Base-by-base conservation (phyloP, 345 rosid genomes). In the Dipteronia dyeriana region DNA sequence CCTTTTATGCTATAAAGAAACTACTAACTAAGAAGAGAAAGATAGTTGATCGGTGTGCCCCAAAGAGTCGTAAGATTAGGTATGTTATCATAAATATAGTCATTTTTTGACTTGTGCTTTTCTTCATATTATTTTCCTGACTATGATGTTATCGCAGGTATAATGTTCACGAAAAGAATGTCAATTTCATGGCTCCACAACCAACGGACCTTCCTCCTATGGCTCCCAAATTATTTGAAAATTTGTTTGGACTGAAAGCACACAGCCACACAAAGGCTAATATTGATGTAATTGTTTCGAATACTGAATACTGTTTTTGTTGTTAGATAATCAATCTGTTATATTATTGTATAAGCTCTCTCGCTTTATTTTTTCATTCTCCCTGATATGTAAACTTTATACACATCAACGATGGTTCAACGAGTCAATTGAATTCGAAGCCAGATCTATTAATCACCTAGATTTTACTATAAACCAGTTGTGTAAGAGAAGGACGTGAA, bases 61-160 rank as follows among this genome's bases (percentile, higher is more conserved):
- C 98, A 6, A 94, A 96, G 87, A 85, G 94, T 82, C 89, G 97
- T 61, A 96, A 91, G 89, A 94, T 94, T 80, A 92, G 97, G 97
- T 89, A 65, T 69, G 68, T 25, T 60, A 3, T 74, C 16, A n/a
- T 23, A 67, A 53, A 12, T 8, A 43, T n/a, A n/a, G 17, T 22
- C 11, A 17, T 14, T 59, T 57, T 20, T 59, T 19, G 63, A 59
- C 22, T 19, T 20, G 22, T 3, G 38, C 47, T 20, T 57, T 59
- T 9, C 8, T 14, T 45, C 20, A 14, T 53, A 14, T 56, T 61
- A 5, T 54, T 8, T 22, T 43, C 13, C 45, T 17, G n/a, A n/a
- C n/a, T n/a, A n/a, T n/a, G n/a, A n/a, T n/a, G n/a, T n/a, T n/a
- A 41, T 23, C 66, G 73, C 79, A 93, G 98, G 91, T 93, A 93